Evolutionary conservation across 164 flowering plant genomes (phyloP).

Genomic region (Berberis vulgaris): DNA sequence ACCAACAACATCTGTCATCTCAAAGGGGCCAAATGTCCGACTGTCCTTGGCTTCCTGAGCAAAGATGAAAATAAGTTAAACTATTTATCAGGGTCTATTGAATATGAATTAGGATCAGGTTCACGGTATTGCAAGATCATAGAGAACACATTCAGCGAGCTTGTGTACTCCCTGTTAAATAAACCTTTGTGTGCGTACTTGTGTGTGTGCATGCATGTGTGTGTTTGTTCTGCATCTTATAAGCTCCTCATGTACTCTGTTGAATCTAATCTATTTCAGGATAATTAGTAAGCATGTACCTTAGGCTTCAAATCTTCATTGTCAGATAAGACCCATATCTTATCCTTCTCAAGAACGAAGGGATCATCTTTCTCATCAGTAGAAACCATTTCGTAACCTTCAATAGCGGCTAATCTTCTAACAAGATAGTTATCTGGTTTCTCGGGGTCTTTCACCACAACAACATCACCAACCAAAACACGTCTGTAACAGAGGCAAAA

Average conservation of each 20-base stretch:
- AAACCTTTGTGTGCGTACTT: too few relatives aligned
- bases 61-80: not conserved
- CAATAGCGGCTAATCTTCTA: slow-evolving; percentile 85
- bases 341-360: slow-evolving; percentile 70
- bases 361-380: slow-evolving; percentile 79
- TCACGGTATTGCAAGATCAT: too few relatives aligned
- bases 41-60: slow-evolving; percentile 89
- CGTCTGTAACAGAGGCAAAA: slow-evolving; percentile 32
- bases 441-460: slow-evolving; percentile 78
- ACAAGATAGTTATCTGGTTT: slow-evolving; percentile 50
- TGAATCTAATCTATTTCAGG: too few relatives aligned
- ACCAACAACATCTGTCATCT: slow-evolving; percentile 66
- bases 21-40: slow-evolving; percentile 82
- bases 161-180: too few relatives aligned
- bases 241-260: too few relatives aligned
- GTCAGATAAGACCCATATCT: slow-evolving; percentile 93
- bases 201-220: too few relatives aligned
- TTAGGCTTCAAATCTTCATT: slow-evolving; percentile 74
- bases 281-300: slow-evolving; percentile 32
- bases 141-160: too few relatives aligned
- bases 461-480: slow-evolving; percentile 88
- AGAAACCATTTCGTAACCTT: slow-evolving; percentile 90
- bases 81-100: not conserved
- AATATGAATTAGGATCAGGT: too few relatives aligned
- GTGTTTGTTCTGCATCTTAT: too few relatives aligned